Evolutionary conservation across 257 asterid species (phyloP), one percentile per base, ranked within the genome.

Genomic region (Nicotiana knightiana): DNA sequence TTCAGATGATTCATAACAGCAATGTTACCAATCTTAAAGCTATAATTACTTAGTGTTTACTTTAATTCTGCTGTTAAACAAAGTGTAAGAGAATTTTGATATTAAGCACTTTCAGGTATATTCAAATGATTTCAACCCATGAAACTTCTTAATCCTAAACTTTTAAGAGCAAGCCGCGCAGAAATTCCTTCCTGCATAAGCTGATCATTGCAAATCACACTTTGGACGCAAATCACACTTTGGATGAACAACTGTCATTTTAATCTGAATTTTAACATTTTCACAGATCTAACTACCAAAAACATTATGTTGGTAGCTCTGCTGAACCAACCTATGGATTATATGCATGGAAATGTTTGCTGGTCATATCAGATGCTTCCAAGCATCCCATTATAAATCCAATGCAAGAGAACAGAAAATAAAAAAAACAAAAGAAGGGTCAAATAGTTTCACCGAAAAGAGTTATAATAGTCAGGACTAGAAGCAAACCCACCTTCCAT

Each of bases 401-500:
- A 75, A 51, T 26, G 43, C 43, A 75, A 75, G 79, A 51, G 53
- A 75, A 75, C 16, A 75, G 43, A 51, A 75, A 26, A 51, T 16
- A 15, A 15, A 24, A 21, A 39, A 71, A 13, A 51, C 39, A 75
- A 48, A 75, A 46, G 78, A 24, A 8, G 63, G 46, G 63, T 51
- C 62, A 26, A 51, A 51, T 75, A 28, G 24, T 51, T 26, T 75
- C 16, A 51, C 26, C 79, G 15, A 51, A 46, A 7, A 54, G n/a
- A 67, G 81, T 24, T 71, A 24, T 24, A 51, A 51, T 15, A 48
- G 17, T 12, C 15, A 28, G 70, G 71, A 85, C 63, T 82, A 61
- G 59, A 32, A 75, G 77, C 77, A 79, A 86, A 65, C 90, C 81
- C 90, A 96, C 99, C 97, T 86, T 85, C 90, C 93, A 84, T 91